These are phyloP conservation scores for Phoenix dactylifera DNA, from an alignment of 176 grass and related monocot species.

Conservation along the genomic window DNA sequence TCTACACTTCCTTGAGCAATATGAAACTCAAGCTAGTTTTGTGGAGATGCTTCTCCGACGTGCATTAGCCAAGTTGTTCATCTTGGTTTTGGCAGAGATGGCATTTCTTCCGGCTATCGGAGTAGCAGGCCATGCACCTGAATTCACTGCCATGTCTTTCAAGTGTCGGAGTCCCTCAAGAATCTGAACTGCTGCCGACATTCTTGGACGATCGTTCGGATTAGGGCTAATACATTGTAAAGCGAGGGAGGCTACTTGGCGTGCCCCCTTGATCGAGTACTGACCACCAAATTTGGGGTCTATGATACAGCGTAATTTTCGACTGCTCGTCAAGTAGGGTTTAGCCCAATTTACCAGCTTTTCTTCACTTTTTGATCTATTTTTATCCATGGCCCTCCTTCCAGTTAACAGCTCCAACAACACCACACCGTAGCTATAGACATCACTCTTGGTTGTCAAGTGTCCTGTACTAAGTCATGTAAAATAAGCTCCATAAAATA, in stretches of 20 bases:
- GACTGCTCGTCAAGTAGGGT: constrained; percentile 60
- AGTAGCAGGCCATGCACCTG: constrained; percentile 40
- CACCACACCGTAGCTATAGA: constrained; percentile 88
- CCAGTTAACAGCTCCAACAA: constrained; percentile 92
- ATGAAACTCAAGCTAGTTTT: constrained; percentile 10
- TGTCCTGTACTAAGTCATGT: constrained; percentile 26
- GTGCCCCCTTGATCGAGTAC: constrained; percentile 72
- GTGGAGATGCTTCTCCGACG: constrained; percentile 36
- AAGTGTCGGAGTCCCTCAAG: constrained; percentile 48
- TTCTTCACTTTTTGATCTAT: constrained; percentile 34
- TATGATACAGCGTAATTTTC: constrained; percentile 69
- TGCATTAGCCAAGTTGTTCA: constrained; percentile 30
- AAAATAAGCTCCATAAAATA: too few species aligned
- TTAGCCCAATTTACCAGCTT: constrained; percentile 78
- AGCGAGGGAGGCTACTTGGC: constrained; percentile 50
- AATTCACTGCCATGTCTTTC: constrained; percentile 80
- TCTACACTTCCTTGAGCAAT: too few species aligned
- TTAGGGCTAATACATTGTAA: constrained; percentile 61
- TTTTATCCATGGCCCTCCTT: constrained; percentile 60
- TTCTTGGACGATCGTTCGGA: constrained; percentile 56
- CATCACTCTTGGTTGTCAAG: constrained; percentile 76
- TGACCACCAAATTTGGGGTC: constrained; percentile 45
- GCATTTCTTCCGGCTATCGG: constrained; percentile 54
- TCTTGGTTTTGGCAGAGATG: constrained; percentile 54
- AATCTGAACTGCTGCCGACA: constrained; percentile 46